Base-by-base conservation (phyloP, 164 flowering plant genomes). In the Paratinospora sagittata region DNA sequence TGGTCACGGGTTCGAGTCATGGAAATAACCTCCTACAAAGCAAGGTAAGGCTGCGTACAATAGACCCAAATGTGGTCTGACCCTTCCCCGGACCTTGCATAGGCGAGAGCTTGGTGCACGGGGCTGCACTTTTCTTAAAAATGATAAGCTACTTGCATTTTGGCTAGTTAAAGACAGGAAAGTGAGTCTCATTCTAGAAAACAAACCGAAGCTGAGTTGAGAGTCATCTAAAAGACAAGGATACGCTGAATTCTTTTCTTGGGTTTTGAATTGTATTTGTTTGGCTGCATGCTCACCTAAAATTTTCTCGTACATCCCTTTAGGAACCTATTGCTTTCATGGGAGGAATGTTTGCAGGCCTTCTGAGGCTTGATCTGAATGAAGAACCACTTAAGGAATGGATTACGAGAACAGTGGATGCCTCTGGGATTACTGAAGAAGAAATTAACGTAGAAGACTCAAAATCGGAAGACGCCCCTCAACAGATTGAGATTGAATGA, bases 361-460 rank as follows among this genome's bases (percentile, higher is more conserved):
- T 89, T 66, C 55, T 90, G 75, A 87, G 93, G 84, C 92, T 89
- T 55, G 92, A 93, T 78, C 77, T 90, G 81, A 87, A 84, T 62
- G 97, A 90, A 71, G 97, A 93, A 23, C 97, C 98, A 21, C 86
- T 93, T 2, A 91, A 82, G 76, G 97, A 90, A 62, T 93, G 97
- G 98, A 78, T 93, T 62, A 67, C 85, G 2, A 85, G 88, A 75
- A 86, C 91, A 0, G 96, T 89, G 26, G 93, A 93, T 77, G 93
- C 97, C 27, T 79, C 93, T 27, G 93, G 92, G 57, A 77, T 89
- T 60, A 76, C 84, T 8, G 78, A 69, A 45, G 95, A 89, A 73
- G 92, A 84, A 52, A 75, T 81, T 47, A 79, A 73, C 17, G 78
- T 47, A 10, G 75, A 72, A 34, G 75, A 65, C 27, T 72, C 82